Conservation (phyloP, 495 filamentous ascomycete genomes). For the Annulohypoxylon stygium region DNA sequence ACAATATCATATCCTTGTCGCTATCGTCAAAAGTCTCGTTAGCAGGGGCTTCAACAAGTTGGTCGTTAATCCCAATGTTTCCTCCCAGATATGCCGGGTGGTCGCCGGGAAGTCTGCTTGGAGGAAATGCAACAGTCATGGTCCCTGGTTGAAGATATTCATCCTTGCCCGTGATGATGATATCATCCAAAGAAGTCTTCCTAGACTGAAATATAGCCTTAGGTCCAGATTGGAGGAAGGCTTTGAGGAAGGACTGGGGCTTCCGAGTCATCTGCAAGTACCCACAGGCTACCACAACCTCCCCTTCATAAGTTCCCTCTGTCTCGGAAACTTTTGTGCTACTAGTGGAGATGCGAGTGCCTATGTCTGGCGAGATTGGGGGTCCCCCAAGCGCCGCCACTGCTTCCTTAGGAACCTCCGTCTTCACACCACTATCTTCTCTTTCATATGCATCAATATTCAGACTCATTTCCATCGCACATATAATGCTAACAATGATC, state of each 20-base stretch:
- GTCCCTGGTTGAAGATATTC: not conserved
- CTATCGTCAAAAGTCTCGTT: slow-evolving; percentile 1
- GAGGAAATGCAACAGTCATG: slow-evolving; percentile 8
- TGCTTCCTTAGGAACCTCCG: slow-evolving; percentile 5
- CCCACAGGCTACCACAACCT: slow-evolving; percentile 10
- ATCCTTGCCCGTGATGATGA: slow-evolving; percentile 3
- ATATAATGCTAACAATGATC: slow-evolving; percentile 13
- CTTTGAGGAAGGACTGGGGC: not conserved
- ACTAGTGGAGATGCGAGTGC: not conserved
- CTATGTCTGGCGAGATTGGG: not conserved
- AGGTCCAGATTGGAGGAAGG: not conserved
- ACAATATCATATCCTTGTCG: slow-evolving; percentile 9
- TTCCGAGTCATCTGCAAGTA: slow-evolving; percentile 16
- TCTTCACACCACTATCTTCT: not conserved
- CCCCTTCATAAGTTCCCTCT: slow-evolving; percentile 11
- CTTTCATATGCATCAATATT: not conserved
- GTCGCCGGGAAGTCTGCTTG: slow-evolving; percentile 7
- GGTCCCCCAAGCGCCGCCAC: not conserved
- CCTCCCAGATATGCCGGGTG: not conserved
- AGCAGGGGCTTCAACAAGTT: not conserved
- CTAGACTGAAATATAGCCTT: slow-evolving; percentile 4
- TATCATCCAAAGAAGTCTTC: slow-evolving; percentile 2
- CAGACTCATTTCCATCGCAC: slow-evolving; percentile 10
- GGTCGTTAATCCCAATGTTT: not conserved
- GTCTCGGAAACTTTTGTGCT: slow-evolving; percentile 7